These are phyloP conservation scores for Nicotiana noctiflora DNA, from an alignment of 257 asterid species.

Conservation along the genomic window DNA sequence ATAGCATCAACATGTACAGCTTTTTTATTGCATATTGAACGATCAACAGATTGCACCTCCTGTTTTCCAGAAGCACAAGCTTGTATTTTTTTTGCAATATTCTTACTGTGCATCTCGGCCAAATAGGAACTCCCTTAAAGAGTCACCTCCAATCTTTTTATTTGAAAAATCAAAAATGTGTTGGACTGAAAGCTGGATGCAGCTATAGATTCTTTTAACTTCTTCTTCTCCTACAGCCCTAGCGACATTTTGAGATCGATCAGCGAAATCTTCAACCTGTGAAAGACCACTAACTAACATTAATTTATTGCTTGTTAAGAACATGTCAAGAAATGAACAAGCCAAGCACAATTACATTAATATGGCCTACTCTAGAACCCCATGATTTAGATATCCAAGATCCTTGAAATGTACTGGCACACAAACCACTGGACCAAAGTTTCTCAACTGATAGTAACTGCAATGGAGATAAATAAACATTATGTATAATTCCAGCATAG, in stretches of 20 bases:
- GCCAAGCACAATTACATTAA: constrained; percentile 47
- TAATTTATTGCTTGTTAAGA: constrained; percentile 2
- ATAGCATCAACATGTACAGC: not conserved
- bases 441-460: constrained; percentile 78
- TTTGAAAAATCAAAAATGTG: constrained; percentile 40
- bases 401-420: constrained; percentile 65
- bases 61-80: constrained; percentile 2
- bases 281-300: constrained; percentile 6
- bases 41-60: not conserved
- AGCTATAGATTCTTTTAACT: constrained; percentile 54
- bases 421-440: constrained; percentile 85
- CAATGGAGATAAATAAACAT: constrained; percentile 9
- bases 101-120: constrained; percentile 25
- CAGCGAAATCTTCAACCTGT: constrained; percentile 91
- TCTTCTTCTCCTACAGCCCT: constrained; percentile 72
- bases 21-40: not conserved
- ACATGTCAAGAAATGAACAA: not conserved
- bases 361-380: constrained; percentile 58
- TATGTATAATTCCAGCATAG: not conserved
- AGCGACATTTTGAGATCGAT: constrained; percentile 75
- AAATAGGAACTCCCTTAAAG: constrained; percentile 51
- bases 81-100: not conserved
- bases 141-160: constrained; percentile 41
- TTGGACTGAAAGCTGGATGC: constrained; percentile 43
- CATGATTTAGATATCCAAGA: constrained; percentile 76